phyloP scores from a whole-genome alignment of 1,284 basidiomycete genomes.

The Ceratobasidium papillatum region DNA sequence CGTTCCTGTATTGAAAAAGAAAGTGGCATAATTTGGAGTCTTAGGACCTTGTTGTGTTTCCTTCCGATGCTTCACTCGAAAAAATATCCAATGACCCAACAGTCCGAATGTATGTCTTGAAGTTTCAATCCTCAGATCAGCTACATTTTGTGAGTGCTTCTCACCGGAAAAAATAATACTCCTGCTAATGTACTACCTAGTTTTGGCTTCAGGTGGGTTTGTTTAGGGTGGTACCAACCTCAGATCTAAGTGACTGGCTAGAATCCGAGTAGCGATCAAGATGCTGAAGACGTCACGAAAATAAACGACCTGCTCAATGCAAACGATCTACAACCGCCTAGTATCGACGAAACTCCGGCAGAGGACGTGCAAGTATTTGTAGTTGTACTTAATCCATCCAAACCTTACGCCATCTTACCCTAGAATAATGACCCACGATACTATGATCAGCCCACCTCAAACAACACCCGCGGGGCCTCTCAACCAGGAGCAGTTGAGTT shows the following conservation, averaged over 20 bases:
- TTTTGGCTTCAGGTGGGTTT: constrained; percentile 80
- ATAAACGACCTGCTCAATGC: constrained; percentile 38
- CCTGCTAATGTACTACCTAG: constrained; percentile 54
- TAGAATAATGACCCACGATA: background rate
- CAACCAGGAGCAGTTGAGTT: constrained; percentile 20
- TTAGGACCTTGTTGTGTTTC: constrained; percentile 80
- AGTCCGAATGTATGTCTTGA: constrained; percentile 78
- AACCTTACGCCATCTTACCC: background rate
- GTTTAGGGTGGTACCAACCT: background rate
- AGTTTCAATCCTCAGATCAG: constrained; percentile 81
- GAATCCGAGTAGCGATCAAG: constrained; percentile 33
- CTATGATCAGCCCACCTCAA: background rate
- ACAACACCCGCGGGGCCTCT: constrained; percentile 17
- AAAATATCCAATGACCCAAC: constrained; percentile 67
- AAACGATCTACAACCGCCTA: constrained; percentile 11
- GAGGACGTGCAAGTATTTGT: background rate
- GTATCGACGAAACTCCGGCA: background rate
- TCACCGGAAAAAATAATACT: background rate
- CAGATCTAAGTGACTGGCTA: background rate
- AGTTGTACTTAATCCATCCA: background rate
- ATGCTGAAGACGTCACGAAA: constrained; percentile 37
- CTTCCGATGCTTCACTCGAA: constrained; percentile 76
- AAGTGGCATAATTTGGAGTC: constrained; percentile 1
- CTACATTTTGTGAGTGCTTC: constrained; percentile 74
- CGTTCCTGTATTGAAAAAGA: too few relatives aligned